These are phyloP conservation scores for Pichia sporocuriosa DNA, from an alignment of 805 yeast genomes.

Conservation along the genomic window DNA sequence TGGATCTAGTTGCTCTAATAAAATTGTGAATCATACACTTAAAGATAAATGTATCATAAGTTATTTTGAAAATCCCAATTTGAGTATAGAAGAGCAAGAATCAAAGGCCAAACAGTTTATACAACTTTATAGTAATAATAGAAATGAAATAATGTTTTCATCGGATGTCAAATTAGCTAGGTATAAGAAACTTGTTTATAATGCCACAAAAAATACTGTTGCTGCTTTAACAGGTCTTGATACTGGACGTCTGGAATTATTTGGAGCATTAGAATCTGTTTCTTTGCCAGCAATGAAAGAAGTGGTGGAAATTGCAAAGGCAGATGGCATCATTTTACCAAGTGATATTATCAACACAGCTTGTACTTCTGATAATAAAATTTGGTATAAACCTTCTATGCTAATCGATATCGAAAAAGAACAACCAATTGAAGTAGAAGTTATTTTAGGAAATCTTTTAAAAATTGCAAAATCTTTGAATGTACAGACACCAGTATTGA, in stretches of 20 bases:
- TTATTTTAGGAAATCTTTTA: conserved; percentile 61
- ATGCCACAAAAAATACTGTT: conserved; percentile 58
- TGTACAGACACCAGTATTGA: conserved; percentile 53
- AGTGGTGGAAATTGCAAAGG: conserved; percentile 55
- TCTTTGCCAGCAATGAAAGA: conserved; percentile 63
- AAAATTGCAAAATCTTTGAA: conserved; percentile 42
- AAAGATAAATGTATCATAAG: conserved; percentile 47
- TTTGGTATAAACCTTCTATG: conserved; percentile 67
- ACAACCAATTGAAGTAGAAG: conserved; percentile 65
- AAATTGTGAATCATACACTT: conserved; percentile 32
- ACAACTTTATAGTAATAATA: conserved; percentile 38
- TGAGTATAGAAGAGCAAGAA: conserved; percentile 27
- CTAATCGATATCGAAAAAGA: conserved; percentile 58
- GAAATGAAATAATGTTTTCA: conserved; percentile 35
- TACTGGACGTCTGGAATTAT: conserved; percentile 42
- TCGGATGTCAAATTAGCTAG: conserved; percentile 46
- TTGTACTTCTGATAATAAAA: conserved; percentile 52
- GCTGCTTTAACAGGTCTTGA: conserved; percentile 56
- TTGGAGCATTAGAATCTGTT: conserved; percentile 38
- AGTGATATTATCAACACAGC: conserved; percentile 41
- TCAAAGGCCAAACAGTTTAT: conserved; percentile 39
- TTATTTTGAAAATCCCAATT: conserved; percentile 38
- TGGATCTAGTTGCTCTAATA: conserved; percentile 27
- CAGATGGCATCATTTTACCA: conserved; percentile 56
- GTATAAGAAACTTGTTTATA: conserved; percentile 65